A percentile compares a stretch with the other conserved stretches of the same genome.
Evolutionary conservation across 306 rosid species (phyloP).

Genomic region (Ormosia semicastrata): DNA sequence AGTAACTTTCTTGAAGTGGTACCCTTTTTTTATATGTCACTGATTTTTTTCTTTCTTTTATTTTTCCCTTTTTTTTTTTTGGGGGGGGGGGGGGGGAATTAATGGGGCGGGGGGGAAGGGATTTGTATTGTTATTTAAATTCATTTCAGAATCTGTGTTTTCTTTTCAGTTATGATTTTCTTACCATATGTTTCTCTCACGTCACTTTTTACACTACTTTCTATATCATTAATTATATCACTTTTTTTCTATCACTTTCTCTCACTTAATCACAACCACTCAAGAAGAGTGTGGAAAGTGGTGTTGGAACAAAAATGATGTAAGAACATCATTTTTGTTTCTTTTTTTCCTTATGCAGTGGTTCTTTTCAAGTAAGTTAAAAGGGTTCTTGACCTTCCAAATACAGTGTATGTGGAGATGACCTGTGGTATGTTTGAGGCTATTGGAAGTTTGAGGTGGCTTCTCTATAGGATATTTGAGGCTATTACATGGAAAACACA

Average conservation of each 20-base stretch:
- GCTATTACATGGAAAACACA: neutral
- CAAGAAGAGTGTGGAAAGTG: no score
- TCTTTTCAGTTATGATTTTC: no score
- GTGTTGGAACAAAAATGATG: no score
- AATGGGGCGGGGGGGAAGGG: neutral
- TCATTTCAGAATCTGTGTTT: neutral
- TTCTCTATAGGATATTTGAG: neutral
- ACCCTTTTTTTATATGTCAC: neutral
- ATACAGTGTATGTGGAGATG: slow-evolving; percentile 21
- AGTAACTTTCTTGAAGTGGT: slow-evolving; percentile 14
- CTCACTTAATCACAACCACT: no score
- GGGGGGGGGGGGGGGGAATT: neutral
- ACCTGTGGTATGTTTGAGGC: neutral
- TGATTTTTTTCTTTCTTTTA: neutral
- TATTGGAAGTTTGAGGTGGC: slow-evolving; percentile 4
- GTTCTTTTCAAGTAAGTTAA: slow-evolving; percentile 21
- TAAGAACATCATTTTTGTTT: no score
- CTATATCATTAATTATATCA: no score
- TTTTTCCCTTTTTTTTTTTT: neutral
- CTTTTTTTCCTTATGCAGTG: neutral
- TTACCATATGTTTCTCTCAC: no score
- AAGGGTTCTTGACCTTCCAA: slow-evolving; percentile 25
- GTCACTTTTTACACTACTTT: no score
- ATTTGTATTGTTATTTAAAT: neutral
- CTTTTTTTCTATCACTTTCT: no score